phyloP scores from a whole-genome alignment of 208 protist genomes.

The Wallacemonas sp. region DNA sequence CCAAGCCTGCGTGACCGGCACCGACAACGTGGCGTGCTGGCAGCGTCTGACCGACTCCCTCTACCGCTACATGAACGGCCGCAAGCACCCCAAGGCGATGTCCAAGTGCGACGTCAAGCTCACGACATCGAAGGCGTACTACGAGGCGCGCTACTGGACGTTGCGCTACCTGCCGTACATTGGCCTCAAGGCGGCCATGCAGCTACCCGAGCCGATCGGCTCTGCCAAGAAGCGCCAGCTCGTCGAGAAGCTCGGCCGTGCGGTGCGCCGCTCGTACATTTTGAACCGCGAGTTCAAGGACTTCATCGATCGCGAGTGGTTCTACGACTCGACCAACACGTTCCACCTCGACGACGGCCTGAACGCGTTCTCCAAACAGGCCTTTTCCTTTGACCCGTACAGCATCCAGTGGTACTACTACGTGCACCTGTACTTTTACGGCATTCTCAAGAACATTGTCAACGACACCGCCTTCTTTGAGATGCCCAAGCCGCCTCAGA shows the following conservation, averaged over 20 bases:
- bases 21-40: conserved; percentile 59
- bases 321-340: conserved; percentile 48
- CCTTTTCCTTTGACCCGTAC: conserved; percentile 64
- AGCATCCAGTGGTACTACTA: conserved; percentile 77
- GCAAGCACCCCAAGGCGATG: conserved; percentile 50
- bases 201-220: conserved; percentile 60
- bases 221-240: conserved; percentile 44
- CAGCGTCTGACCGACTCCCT: conserved; percentile 30
- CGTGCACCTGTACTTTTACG: conserved; percentile 67
- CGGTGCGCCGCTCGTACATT: conserved; percentile 50
- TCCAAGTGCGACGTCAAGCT: conserved; percentile 34
- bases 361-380: conserved; percentile 30
- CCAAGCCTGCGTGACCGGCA: conserved; percentile 56
- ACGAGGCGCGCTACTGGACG: conserved; percentile 43
- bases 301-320: conserved; percentile 67
- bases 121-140: conserved; percentile 42
- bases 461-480: conserved; percentile 42
- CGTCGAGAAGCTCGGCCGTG: conserved; percentile 48
- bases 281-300: conserved; percentile 68
- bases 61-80: conserved; percentile 35
- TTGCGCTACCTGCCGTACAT: conserved; percentile 71
- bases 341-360: conserved; percentile 53
- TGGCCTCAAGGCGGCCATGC: conserved; percentile 28
- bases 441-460: conserved; percentile 74
- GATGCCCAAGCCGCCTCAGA: conserved; percentile 30